Conservation (phyloP, 2,329 filamentous ascomycete species). For the Exserohilum rostratum region DNA sequence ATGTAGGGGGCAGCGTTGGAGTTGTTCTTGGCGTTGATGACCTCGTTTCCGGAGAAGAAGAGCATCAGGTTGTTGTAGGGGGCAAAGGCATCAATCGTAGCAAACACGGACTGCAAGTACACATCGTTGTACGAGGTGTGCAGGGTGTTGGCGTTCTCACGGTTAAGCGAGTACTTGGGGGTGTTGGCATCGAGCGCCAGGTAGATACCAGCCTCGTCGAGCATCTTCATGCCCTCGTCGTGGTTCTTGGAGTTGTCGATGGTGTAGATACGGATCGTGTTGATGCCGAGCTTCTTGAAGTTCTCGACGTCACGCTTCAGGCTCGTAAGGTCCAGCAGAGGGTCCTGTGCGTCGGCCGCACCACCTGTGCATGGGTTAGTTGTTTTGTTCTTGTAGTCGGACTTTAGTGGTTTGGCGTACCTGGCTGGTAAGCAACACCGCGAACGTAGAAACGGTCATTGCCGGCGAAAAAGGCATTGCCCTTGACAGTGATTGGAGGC, state of each 20-base stretch:
- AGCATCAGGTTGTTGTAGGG: conserved; percentile 85
- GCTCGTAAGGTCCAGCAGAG: conserved; percentile 70
- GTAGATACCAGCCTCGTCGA: conserved; percentile 88
- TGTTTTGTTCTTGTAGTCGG: conserved; percentile 34
- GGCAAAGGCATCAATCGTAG: conserved; percentile 77
- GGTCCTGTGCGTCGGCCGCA: conserved; percentile 61
- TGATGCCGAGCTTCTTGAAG: conserved; percentile 86
- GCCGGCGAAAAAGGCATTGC: conserved; percentile 69
- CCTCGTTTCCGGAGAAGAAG: conserved; percentile 81
- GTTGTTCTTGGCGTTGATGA: conserved; percentile 70
- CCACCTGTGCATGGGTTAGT: conserved; percentile 46
- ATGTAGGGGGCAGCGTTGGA: conserved; percentile 73
- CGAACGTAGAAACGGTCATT: conserved; percentile 65
- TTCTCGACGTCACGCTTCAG: conserved; percentile 80
- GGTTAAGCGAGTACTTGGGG: conserved; percentile 85
- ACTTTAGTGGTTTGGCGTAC: conserved; percentile 52
- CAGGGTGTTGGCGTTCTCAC: conserved; percentile 63
- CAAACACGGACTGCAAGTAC: conserved; percentile 85
- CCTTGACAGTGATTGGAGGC: conserved; percentile 63
- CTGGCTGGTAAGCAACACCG: conserved; percentile 69
- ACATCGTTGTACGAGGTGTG: conserved; percentile 78
- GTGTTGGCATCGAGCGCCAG: conserved; percentile 90
- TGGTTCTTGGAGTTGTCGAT: conserved; percentile 86
- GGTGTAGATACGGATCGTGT: conserved; percentile 90
- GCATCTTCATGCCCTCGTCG: conserved; percentile 80